Evolutionary conservation across 176 grass and related monocot species (phyloP), one percentile per base, ranked within the genome.

Genomic region (Zizania latifolia): DNA sequence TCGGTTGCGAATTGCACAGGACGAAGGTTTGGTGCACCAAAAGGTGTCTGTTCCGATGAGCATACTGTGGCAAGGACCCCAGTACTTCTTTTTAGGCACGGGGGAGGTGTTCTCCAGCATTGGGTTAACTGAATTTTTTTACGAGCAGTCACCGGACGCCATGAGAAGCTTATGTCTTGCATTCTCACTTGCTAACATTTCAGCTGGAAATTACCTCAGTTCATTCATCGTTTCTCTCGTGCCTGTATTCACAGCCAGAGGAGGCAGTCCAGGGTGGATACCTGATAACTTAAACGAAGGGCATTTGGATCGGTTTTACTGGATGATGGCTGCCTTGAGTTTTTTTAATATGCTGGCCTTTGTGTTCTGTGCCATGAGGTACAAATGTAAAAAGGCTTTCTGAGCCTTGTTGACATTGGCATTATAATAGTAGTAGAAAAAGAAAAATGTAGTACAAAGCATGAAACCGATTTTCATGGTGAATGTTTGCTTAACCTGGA

Each of bases 11-110:
- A 62, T 71, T 24, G 85, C 79, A 46, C 75, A 66, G 60, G 17
- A 59, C 0, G 41, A 71, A 66, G 78, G 62, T 31, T 71, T 85
- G 29, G 78, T 82, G 66, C 45, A 69, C 7, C 28, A 21, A 4
- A 59, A 82, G 36, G 77, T 64, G 35, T 26, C 62, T 41, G 67
- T 82, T 71, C 78, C 82, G 11, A 53, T 88, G 62, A 88, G 82
- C 89, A 88, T 92, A 72, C 32, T 92, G 11, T 92, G 79, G 70
- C 89, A 92, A 74, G 83, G 64, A 37, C 89, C 85, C 11, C 89
- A 92, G 37, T 88, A 92, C 68, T 83, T 92, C 6, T 54, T 88
- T 58, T n/a, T 88, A 2, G 89, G 89, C n/a, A 74, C 27, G 1
- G 74, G 73, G 0, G 85, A 92, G 80, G 79, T 92, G 36, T 92